Conservation (phyloP, 768 basidiomycete species). For the Gymnopilus junonius region DNA sequence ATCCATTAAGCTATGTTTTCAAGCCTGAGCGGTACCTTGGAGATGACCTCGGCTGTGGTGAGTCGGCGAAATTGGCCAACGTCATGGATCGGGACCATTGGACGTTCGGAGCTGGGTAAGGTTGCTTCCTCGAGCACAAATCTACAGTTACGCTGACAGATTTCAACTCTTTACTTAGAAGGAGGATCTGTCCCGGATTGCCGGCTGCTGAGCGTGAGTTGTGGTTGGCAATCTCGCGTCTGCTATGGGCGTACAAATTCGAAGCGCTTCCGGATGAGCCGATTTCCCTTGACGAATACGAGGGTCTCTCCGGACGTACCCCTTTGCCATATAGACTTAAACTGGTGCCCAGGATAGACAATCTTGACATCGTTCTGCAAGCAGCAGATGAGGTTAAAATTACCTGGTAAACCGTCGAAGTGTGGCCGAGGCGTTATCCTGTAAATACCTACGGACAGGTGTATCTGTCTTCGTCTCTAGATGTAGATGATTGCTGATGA, state of each 20-base stretch:
- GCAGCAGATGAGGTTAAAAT: slow-evolving; percentile 1
- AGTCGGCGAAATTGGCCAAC: slow-evolving; percentile 45
- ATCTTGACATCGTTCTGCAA: background rate
- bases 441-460: too few species aligned
- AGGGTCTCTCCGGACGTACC: slow-evolving; percentile 49
- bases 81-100: slow-evolving; percentile 50
- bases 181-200: slow-evolving; percentile 48
- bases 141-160: background rate
- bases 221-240: slow-evolving; percentile 46
- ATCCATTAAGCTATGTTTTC: slow-evolving; percentile 3
- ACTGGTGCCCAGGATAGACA: background rate
- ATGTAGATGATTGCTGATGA: background rate
- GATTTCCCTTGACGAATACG: slow-evolving; percentile 50
- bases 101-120: slow-evolving; percentile 52
- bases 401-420: background rate
- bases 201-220: slow-evolving; percentile 49
- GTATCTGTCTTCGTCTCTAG: background rate
- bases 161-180: slow-evolving; percentile 18
- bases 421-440: too few species aligned
- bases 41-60: slow-evolving; percentile 36
- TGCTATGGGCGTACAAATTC: slow-evolving; percentile 52
- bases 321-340: slow-evolving; percentile 22
- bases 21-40: slow-evolving; percentile 47
- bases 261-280: slow-evolving; percentile 44
- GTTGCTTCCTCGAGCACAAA: background rate